phyloP scores from a whole-genome alignment of 805 yeast genomes.

The Blastobotrys terrestris region DNA sequence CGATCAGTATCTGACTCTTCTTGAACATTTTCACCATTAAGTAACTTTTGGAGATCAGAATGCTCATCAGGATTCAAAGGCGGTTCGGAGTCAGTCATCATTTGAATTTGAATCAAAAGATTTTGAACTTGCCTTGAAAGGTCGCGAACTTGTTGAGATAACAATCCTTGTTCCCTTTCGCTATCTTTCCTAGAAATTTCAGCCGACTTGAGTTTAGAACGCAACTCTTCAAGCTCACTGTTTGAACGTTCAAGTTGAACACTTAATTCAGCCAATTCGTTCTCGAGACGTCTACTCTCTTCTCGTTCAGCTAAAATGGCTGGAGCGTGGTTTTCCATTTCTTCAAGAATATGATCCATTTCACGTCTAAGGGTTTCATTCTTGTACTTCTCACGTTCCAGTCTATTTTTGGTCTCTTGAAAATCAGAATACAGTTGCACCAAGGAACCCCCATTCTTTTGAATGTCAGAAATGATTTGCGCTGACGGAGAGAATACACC shows the following conservation, averaged over 20 bases:
- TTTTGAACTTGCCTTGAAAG: constrained; percentile 78
- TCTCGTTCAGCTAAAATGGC: constrained; percentile 59
- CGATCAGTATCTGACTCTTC: constrained; percentile 60
- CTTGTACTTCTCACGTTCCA: constrained; percentile 62
- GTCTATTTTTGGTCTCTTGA: constrained; percentile 55
- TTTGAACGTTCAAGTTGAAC: constrained; percentile 40
- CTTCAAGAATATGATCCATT: constrained; percentile 63
- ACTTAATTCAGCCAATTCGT: constrained; percentile 49
- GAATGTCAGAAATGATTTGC: constrained; percentile 43
- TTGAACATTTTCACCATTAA: constrained; percentile 28
- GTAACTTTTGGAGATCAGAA: constrained; percentile 53
- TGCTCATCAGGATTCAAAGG: constrained; percentile 64
- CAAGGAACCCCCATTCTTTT: constrained; percentile 49
- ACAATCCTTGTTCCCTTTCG: constrained; percentile 41
- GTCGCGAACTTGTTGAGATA: constrained; percentile 59
- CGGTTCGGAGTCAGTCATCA: constrained; percentile 49
- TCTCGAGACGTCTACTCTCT: constrained; percentile 50
- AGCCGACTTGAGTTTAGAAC: constrained; percentile 26
- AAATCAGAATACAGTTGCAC: constrained; percentile 63
- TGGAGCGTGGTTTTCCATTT: constrained; percentile 75
- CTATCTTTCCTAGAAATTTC: constrained; percentile 36
- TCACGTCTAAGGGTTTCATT: constrained; percentile 66
- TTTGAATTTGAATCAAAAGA: constrained; percentile 52
- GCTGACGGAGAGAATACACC: constrained; percentile 49
- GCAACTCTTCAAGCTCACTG: constrained; percentile 33